Evolutionary conservation across 2,329 filamentous ascomycete genomes (phyloP).

Genomic region (Colletotrichum incanum): DNA sequence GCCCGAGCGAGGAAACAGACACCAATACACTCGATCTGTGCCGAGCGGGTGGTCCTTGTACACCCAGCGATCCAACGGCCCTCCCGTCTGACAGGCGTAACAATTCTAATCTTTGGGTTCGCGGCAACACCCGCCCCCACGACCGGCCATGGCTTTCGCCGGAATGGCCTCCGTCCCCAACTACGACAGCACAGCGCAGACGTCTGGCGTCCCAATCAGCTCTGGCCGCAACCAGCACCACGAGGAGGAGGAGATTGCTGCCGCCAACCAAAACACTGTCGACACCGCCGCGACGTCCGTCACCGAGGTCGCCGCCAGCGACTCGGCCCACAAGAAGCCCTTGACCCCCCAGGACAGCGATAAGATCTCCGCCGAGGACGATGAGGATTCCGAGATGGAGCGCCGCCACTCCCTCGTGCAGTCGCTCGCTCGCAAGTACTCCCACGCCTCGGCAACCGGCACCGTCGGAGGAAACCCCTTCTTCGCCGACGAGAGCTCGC

Average conservation of each 20-base stretch:
- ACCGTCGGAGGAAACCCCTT: slow-evolving; percentile 65
- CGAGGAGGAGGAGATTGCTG: slow-evolving; percentile 48
- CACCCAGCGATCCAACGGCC: slow-evolving; percentile 14
- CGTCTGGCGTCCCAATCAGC: slow-evolving; percentile 55
- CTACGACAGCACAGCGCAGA: slow-evolving; percentile 65
- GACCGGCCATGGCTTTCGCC: slow-evolving; percentile 58
- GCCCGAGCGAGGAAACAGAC: background rate
- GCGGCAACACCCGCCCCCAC: slow-evolving; percentile 7
- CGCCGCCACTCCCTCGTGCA: slow-evolving; percentile 69
- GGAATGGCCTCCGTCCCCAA: slow-evolving; percentile 59
- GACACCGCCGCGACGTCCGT: slow-evolving; percentile 56
- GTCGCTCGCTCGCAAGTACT: slow-evolving; percentile 70
- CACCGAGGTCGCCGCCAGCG: slow-evolving; percentile 54
- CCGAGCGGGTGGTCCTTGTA: slow-evolving; percentile 26
- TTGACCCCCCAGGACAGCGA: slow-evolving; percentile 40
- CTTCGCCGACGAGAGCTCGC: slow-evolving; percentile 64
- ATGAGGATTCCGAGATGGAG: slow-evolving; percentile 62
- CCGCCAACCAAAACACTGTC: slow-evolving; percentile 48
- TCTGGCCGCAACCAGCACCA: slow-evolving; percentile 48
- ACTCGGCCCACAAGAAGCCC: slow-evolving; percentile 44
- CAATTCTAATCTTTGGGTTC: background rate
- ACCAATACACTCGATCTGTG: background rate
- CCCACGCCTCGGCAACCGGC: slow-evolving; percentile 60
- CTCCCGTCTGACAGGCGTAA: slow-evolving; percentile 22
- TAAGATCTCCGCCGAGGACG: slow-evolving; percentile 53